A percentile compares a stretch with the other conserved stretches of the same genome.
These are phyloP conservation scores for Cryptosporidium tyzzeri DNA, from an alignment of 169 alveolate species.

Conservation along the genomic window DNA sequence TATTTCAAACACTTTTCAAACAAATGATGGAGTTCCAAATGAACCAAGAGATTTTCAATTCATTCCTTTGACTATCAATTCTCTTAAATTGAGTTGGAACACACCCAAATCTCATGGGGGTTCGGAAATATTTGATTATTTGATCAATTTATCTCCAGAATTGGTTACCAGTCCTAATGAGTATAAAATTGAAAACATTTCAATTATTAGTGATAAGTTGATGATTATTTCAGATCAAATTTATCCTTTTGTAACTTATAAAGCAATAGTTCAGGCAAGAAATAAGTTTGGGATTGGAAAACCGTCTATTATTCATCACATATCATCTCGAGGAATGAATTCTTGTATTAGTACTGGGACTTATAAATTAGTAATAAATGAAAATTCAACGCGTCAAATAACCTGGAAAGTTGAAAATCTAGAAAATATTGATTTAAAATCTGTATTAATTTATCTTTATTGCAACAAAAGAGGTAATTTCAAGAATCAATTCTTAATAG, in stretches of 20 bases:
- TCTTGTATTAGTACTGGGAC: background rate
- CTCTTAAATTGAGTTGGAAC: conserved; percentile 39
- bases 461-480: background rate
- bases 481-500: background rate
- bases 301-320: conserved; percentile 3
- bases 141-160: conserved; percentile 18
- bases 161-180: background rate
- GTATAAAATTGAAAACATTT: conserved; percentile 1
- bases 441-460: conserved; percentile 18
- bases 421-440: background rate
- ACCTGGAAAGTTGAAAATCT: background rate
- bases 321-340: background rate
- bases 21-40: conserved; percentile 48
- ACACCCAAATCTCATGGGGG: conserved; percentile 46
- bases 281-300: conserved; percentile 52
- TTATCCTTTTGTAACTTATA: conserved; percentile 20
- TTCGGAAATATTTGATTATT: conserved; percentile 1
- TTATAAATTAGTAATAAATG: conserved; percentile 16
- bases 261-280: conserved; percentile 19
- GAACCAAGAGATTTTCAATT: conserved; percentile 24
- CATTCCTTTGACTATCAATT: conserved; percentile 40
- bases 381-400: conserved; percentile 19
- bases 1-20: conserved; percentile 22
- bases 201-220: background rate
- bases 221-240: conserved; percentile 40